phyloP scores from a whole-genome alignment of 306 rosid genomes.

The Fagus sylvatica region DNA sequence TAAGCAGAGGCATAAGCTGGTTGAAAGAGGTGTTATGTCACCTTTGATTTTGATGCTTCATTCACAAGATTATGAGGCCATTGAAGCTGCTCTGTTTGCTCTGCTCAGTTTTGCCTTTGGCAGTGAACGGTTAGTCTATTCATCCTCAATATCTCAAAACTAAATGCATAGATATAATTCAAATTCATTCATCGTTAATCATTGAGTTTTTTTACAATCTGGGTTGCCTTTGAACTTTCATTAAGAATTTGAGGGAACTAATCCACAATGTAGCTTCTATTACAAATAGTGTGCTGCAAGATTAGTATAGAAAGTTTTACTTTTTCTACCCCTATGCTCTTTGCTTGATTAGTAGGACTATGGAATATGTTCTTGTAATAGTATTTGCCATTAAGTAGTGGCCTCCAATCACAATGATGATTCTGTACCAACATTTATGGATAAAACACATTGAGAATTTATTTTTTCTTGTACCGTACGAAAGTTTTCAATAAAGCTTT shows the following conservation, averaged over 20 bases:
- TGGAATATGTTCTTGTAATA: slow-evolving; percentile 47
- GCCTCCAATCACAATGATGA: slow-evolving; percentile 27
- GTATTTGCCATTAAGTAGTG: slow-evolving; percentile 32
- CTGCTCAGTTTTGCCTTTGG: slow-evolving; percentile 77
- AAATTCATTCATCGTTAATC: not conserved
- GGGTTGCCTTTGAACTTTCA: not conserved
- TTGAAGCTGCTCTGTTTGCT: slow-evolving; percentile 72
- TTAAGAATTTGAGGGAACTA: not conserved
- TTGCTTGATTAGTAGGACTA: slow-evolving; percentile 39
- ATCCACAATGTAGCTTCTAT: not conserved
- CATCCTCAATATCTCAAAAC: not conserved
- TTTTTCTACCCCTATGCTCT: slow-evolving; percentile 26
- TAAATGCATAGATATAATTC: not conserved
- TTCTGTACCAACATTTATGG: slow-evolving; percentile 35
- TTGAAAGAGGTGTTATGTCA: slow-evolving; percentile 50
- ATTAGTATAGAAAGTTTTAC: slow-evolving; percentile 18
- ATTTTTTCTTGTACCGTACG: slow-evolving; percentile 39
- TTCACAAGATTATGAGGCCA: slow-evolving; percentile 50
- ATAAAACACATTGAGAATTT: slow-evolving; percentile 15
- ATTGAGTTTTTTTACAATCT: not conserved
- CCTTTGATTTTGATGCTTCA: slow-evolving; percentile 78
- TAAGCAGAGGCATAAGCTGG: slow-evolving; percentile 62
- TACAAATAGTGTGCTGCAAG: not conserved
- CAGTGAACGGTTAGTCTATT: slow-evolving; percentile 72
- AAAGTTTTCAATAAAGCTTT: slow-evolving; percentile 13